Percentiles rank a stretch among this genome's conserved stretches.
Evolutionary conservation across 169 alveolate genomes (phyloP).

Genomic region (Cryptosporidium andersoni): DNA sequence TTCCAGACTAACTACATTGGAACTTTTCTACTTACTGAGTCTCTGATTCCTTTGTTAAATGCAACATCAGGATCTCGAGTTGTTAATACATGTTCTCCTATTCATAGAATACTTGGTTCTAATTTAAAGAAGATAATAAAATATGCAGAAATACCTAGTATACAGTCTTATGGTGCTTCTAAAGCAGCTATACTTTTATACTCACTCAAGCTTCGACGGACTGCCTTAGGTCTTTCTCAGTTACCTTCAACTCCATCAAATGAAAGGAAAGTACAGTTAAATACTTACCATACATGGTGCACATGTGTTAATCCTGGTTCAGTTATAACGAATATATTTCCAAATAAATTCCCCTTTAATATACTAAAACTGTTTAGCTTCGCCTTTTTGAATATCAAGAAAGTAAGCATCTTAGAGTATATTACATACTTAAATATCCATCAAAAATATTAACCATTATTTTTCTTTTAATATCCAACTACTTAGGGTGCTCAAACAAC

Average conservation of each 20-base stretch:
- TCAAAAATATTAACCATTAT: not conserved
- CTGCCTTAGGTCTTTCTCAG: slow-evolving; percentile 58
- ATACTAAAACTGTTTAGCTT: slow-evolving; percentile 6
- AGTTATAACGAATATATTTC: slow-evolving; percentile 27
- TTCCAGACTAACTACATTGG: slow-evolving; percentile 49
- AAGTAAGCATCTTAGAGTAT: slow-evolving; percentile 1
- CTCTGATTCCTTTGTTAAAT: slow-evolving; percentile 26
- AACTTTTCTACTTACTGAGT: slow-evolving; percentile 40
- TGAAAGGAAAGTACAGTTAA: not conserved
- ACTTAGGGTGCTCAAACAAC: slow-evolving; percentile 57
- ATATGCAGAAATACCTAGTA: slow-evolving; percentile 15
- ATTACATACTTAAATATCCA: slow-evolving; percentile 2
- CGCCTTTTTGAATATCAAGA: slow-evolving; percentile 19
- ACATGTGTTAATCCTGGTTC: slow-evolving; percentile 71
- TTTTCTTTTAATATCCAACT: not conserved
- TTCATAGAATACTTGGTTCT: slow-evolving; percentile 53
- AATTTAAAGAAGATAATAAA: slow-evolving; percentile 33
- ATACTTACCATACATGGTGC: slow-evolving; percentile 40
- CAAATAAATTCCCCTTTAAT: slow-evolving; percentile 27
- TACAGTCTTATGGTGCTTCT: slow-evolving; percentile 56
- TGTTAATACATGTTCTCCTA: slow-evolving; percentile 60
- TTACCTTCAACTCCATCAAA: slow-evolving; percentile 1
- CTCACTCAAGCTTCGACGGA: slow-evolving; percentile 40
- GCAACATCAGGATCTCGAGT: slow-evolving; percentile 52
- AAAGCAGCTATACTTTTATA: slow-evolving; percentile 61